Base-by-base conservation (phyloP, 2,329 filamentous ascomycete genomes). In the Alternaria infectoria region DNA sequence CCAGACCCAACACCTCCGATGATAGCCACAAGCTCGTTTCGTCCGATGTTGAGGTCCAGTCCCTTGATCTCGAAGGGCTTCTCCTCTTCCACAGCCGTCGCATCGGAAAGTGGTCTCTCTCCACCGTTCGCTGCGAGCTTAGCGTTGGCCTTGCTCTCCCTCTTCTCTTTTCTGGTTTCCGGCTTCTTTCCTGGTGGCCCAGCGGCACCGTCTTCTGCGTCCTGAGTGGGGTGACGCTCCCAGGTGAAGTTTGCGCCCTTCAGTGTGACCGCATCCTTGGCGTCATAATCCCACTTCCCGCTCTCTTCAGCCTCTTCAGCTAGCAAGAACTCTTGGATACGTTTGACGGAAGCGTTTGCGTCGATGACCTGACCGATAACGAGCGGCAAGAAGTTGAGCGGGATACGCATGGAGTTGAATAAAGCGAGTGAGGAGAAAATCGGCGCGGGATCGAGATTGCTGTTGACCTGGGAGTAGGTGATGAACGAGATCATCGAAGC, bases 401-500 rank as follows among this genome's bases (percentile, higher is more conserved):
- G 96, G 79, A 97, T 88, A 45, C 96, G 89, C 46, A 99, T 86
- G 6, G 91, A 90, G 79, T 98, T 98, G 86, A 98, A 99, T 8
- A 98, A 82, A 0, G 95, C 95, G 13, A 98, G 85, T 0, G 95
- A 98, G 0, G 95, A 97, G 82, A 99, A 98, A 36, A 98, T 87
- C 23, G 89, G 85, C 0, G 93, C 93, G 0, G 96, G 90, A 2
- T 88, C 84, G 17, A 98, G 86, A 26, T 79, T 79, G 70, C 93
- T 90, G 61, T 91, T 84, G 1, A 87, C 83, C n/a, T 88, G 79
- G 1, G 86, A 86, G 70, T 86, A 90, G 0, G 93, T 95, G 80
- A 98, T 95, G 79, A 98, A 98, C 0, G 95, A 89, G 44, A 98
- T 80, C 93, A 98, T 97, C 2, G 94, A 96, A 0, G 95, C 93